A percentile compares a stretch with the other conserved stretches of the same genome.
phyloP scores from a whole-genome alignment of 768 basidiomycete species.

The Psilocybe sp. region DNA sequence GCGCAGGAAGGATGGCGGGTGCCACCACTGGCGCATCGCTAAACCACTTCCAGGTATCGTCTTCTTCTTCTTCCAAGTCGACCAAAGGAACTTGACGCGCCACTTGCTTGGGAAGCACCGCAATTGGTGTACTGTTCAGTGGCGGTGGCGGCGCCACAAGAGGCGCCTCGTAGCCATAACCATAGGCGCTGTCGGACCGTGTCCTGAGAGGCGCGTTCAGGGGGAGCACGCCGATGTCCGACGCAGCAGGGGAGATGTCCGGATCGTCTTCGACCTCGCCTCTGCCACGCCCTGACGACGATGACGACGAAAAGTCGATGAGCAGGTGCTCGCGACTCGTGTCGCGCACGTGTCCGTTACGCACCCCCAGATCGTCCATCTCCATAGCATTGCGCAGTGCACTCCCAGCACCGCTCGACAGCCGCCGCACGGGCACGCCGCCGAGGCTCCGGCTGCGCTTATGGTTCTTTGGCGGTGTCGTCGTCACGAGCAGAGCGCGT shows the following conservation, averaged over 20 bases:
- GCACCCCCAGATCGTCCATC: constrained; percentile 2
- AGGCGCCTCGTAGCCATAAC: background rate
- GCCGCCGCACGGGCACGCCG: constrained; percentile 23
- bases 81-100: constrained; percentile 15
- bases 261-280: constrained; percentile 4
- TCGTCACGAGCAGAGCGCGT: constrained; percentile 20
- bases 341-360: constrained; percentile 6
- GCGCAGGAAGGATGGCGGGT: too few relatives aligned
- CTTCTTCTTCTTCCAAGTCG: constrained; percentile 10
- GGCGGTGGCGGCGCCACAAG: background rate
- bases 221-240: constrained; percentile 16
- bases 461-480: constrained; percentile 18
- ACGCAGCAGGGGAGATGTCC: constrained; percentile 18
- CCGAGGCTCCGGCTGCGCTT: constrained; percentile 23
- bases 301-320: constrained; percentile 22
- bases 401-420: constrained; percentile 15
- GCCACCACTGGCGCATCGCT: background rate
- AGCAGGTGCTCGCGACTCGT: constrained; percentile 18
- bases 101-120: background rate
- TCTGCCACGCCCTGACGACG: constrained; percentile 8
- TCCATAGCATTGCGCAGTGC: constrained; percentile 17
- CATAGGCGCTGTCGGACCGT: too few relatives aligned
- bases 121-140: constrained; percentile 1
- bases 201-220: background rate
- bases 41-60: constrained; percentile 16